A percentile compares a stretch with the other conserved stretches of the same genome.
phyloP scores from a whole-genome alignment of 2,329 filamentous ascomycete genomes.

The Colletotrichum spinosum region DNA sequence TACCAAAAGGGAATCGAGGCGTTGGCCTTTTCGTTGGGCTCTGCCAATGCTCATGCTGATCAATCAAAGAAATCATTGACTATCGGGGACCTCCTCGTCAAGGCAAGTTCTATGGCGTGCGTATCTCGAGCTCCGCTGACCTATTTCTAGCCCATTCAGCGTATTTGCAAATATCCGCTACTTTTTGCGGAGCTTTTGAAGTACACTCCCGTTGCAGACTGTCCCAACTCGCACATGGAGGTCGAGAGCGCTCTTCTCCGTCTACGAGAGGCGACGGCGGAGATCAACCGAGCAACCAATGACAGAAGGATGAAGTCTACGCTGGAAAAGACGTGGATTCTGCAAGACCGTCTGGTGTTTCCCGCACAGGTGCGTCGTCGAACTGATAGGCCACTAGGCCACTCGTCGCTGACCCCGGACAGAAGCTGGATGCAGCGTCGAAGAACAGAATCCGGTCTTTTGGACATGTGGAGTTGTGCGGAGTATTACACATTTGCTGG shows the following conservation, averaged over 20 bases:
- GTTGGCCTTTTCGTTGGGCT: slow-evolving; percentile 79
- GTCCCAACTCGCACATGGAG: slow-evolving; percentile 83
- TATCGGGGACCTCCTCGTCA: slow-evolving; percentile 88
- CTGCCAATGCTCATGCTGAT: slow-evolving; percentile 72
- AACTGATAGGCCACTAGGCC: neutral
- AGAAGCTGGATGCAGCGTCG: slow-evolving; percentile 64
- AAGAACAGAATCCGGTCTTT: slow-evolving; percentile 80
- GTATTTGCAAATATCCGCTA: slow-evolving; percentile 90
- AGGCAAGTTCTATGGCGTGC: slow-evolving; percentile 65
- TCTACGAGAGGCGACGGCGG: slow-evolving; percentile 79
- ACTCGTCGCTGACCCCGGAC: slow-evolving; percentile 6
- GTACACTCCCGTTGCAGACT: slow-evolving; percentile 85
- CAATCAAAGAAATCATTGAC: slow-evolving; percentile 81
- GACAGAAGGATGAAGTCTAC: slow-evolving; percentile 76
- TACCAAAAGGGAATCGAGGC: slow-evolving; percentile 90
- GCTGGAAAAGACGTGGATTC: slow-evolving; percentile 84
- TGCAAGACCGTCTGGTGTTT: slow-evolving; percentile 86
- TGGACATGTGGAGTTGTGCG: slow-evolving; percentile 84
- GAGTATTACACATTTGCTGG: slow-evolving; percentile 86
- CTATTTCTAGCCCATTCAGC: slow-evolving; percentile 80
- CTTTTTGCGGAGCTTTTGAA: slow-evolving; percentile 87
- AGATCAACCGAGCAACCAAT: slow-evolving; percentile 87
- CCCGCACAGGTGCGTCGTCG: slow-evolving; percentile 70
- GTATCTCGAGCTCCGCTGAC: slow-evolving; percentile 13
- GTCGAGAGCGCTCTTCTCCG: slow-evolving; percentile 79